Base-by-base conservation (phyloP, 2,329 filamentous ascomycete species). In the Venturia pyrina region DNA sequence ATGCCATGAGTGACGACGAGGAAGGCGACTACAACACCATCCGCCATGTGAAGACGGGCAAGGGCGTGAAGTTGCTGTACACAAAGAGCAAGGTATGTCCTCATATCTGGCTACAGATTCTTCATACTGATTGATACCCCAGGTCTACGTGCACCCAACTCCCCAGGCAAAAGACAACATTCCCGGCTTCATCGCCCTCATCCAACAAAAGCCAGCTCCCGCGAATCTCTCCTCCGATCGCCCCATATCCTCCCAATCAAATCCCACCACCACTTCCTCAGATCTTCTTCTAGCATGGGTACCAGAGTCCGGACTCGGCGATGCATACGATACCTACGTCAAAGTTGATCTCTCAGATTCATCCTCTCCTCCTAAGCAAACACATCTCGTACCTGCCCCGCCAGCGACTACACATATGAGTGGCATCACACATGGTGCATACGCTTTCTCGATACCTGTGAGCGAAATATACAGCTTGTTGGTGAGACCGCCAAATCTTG, bases 131-230 rank as follows among this genome's bases (percentile, higher is more conserved):
- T 3, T 11, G 19, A 63, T 48, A 21, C 67, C 32, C 48, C 71
- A 93, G 89, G 95, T 99, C 75, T 99, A 98, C 75, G 88, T 99
- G 56, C 95, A 99, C 76, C 95, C 95, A 0, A 92, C 92, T 0
- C 89, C 93, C 0, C 96, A 91, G 0, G 85, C 93, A 66, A 96
- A 93, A 79, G 95, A 99, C 80, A 99, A 99, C 70, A 96, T 99
- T 66, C 82, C 91, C 4, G 95, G 95, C 59, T 99, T 95, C 75
- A 88, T 99, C 70, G 93, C 95, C 21, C 83, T 99, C 2, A 82
- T 99, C 17, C 91, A 99, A 76, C 93, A 99, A 75, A 96, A 96
- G 75, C 70, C 73, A 8, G 64, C 63, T 7, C 34, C 60, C 17
- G 37, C 65, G 3, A 64, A 64, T 24, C 63, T 65, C 72, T 13